Evolutionary conservation across 257 asterid species (phyloP).

Genomic region (Ballota nigra): DNA sequence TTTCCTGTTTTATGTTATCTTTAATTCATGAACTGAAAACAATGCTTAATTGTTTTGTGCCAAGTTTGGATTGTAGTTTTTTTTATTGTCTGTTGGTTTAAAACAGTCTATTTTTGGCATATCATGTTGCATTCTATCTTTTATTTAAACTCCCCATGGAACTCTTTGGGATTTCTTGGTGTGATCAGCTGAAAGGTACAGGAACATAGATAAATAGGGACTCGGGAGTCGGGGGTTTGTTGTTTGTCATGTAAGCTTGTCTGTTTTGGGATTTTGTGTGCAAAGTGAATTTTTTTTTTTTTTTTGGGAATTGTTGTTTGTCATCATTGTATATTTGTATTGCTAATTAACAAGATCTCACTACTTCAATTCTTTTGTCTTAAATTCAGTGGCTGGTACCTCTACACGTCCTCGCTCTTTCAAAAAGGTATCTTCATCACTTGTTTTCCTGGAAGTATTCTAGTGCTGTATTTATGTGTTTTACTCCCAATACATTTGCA

Average conservation of each 20-base stretch:
- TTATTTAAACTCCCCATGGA: neutral
- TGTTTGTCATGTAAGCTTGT: neutral
- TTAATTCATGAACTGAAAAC: neutral
- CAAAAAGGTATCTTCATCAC: conserved; percentile 46
- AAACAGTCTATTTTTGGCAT: neutral
- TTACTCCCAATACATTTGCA: neutral
- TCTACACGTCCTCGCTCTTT: conserved; percentile 91
- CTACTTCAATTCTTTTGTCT: neutral
- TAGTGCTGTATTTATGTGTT: neutral
- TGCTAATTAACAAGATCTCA: conserved; percentile 2
- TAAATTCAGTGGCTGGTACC: conserved; percentile 73
- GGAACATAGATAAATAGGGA: neutral
- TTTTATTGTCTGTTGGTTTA: neutral
- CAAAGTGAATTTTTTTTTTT: neutral
- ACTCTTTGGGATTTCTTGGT: neutral
- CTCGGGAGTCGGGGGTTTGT: neutral
- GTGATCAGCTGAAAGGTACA: neutral
- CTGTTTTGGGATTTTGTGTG: neutral
- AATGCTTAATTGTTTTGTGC: neutral
- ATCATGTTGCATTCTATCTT: neutral
- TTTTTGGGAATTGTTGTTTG: neutral
- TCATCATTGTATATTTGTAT: neutral
- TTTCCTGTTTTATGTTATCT: neutral
- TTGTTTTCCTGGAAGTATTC: neutral
- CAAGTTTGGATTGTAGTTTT: neutral